Conservation (phyloP, 2,329 filamentous ascomycete species). For the Aureobasidium sp. region DNA sequence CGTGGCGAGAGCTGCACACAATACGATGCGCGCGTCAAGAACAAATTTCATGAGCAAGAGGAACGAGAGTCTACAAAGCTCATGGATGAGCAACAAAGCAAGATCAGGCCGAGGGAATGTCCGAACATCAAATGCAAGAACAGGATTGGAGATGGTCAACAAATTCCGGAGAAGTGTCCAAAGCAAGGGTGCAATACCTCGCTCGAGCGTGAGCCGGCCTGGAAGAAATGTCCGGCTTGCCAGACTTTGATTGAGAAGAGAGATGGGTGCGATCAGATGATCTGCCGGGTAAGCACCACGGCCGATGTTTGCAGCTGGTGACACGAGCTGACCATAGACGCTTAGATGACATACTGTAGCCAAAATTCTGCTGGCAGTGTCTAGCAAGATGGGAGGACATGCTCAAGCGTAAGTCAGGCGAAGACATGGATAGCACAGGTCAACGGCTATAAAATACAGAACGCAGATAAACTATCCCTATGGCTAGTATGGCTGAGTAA, state of each 20-base stretch:
- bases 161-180: slow-evolving; percentile 40
- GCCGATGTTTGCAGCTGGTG: not conserved
- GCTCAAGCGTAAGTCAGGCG: not conserved
- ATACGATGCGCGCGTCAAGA: slow-evolving; percentile 39
- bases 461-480: not conserved
- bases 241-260: slow-evolving; percentile 21
- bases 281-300: slow-evolving; percentile 27
- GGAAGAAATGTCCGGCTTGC: not conserved
- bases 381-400: slow-evolving; percentile 30
- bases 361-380: slow-evolving; percentile 48
- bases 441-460: not conserved
- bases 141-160: slow-evolving; percentile 34
- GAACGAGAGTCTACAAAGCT: slow-evolving; percentile 28
- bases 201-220: not conserved
- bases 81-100: slow-evolving; percentile 28
- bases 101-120: slow-evolving; percentile 39
- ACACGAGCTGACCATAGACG: no score
- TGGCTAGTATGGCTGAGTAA: no score
- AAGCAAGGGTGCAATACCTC: not conserved
- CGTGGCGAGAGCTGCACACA: slow-evolving; percentile 42
- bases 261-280: slow-evolving; percentile 47
- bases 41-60: slow-evolving; percentile 22
- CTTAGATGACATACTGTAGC: slow-evolving; percentile 29
- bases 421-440: not conserved
- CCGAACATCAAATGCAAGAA: slow-evolving; percentile 26